Conservation (phyloP, 139 green algal species). For the Deuterostichococcus epilithicus region DNA sequence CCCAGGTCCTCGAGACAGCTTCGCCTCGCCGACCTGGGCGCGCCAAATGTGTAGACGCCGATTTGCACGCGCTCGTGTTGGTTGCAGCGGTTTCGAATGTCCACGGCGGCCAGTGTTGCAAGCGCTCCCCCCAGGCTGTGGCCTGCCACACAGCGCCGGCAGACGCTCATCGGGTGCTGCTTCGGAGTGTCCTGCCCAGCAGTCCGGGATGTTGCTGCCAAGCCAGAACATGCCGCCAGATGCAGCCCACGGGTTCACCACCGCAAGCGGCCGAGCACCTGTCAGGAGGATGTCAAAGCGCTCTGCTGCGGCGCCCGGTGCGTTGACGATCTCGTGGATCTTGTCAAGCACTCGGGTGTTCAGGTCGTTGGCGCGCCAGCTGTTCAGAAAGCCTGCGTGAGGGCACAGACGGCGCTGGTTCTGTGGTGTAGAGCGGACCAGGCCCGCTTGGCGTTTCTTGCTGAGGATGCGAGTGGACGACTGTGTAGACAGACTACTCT, state of each 20-base stretch:
- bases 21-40: conserved; percentile 45
- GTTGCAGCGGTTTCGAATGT: conserved; percentile 33
- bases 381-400: conserved; percentile 22
- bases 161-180: not conserved
- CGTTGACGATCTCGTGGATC: not conserved
- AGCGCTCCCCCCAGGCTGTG: conserved; percentile 84
- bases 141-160: conserved; percentile 43
- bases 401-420: not conserved
- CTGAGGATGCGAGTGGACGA: not conserved
- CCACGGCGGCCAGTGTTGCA: conserved; percentile 75
- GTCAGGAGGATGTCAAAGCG: not conserved
- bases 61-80: conserved; percentile 18
- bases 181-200: not conserved
- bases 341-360: conserved; percentile 16
- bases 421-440: conserved; percentile 16
- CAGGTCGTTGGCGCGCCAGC: conserved; percentile 19
- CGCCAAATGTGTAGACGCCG: conserved; percentile 73
- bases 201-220: not conserved
- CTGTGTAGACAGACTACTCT: not conserved
- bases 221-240: not conserved
- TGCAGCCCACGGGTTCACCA: not conserved
- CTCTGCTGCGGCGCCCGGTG: no score
- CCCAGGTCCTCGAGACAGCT: not conserved
- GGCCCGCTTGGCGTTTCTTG: not conserved
- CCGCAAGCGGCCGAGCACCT: not conserved